Percentiles rank a stretch among this genome's conserved stretches.
Conservation (phyloP, 441 rosid species). For the Breynia disticha region DNA sequence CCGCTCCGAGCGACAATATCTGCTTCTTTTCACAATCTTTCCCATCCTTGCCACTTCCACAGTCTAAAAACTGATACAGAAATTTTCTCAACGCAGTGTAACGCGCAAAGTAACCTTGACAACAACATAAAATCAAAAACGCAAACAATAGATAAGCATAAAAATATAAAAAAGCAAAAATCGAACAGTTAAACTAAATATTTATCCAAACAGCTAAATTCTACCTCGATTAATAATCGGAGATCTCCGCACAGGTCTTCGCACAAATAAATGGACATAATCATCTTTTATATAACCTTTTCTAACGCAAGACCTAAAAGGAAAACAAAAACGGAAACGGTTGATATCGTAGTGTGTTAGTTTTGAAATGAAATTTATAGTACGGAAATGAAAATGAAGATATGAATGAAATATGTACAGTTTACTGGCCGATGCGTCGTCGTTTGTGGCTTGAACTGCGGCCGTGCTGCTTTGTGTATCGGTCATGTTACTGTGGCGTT, state of each 20-base stretch:
- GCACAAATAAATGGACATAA: constrained; percentile 69
- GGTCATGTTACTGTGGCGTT: constrained; percentile 10
- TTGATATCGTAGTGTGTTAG: not conserved
- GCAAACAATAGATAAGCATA: too few relatives aligned
- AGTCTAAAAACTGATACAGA: constrained; percentile 70
- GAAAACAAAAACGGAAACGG: constrained; percentile 3
- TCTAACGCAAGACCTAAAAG: constrained; percentile 80
- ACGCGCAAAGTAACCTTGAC: constrained; percentile 92
- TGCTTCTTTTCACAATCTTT: constrained; percentile 44
- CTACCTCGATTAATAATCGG: constrained; percentile 93
- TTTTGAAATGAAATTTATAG: too few relatives aligned
- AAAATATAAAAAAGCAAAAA: constrained; percentile 7
- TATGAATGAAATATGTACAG: constrained; percentile 28
- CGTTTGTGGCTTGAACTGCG: constrained; percentile 95
- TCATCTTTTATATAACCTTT: constrained; percentile 92
- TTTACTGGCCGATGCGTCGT: constrained; percentile 94
- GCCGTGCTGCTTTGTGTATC: constrained; percentile 61
- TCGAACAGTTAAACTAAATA: not conserved
- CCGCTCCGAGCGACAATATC: constrained; percentile 94
- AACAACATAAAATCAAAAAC: constrained; percentile 4
- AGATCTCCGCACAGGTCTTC: constrained; percentile 80
- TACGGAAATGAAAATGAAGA: not conserved
- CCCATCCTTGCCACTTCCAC: constrained; percentile 22
- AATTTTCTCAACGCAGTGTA: constrained; percentile 93
- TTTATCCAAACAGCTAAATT: constrained; percentile 5